These are phyloP conservation scores for Diplodia sapinea DNA, from an alignment of 2,329 filamentous ascomycete species.

Conservation along the genomic window DNA sequence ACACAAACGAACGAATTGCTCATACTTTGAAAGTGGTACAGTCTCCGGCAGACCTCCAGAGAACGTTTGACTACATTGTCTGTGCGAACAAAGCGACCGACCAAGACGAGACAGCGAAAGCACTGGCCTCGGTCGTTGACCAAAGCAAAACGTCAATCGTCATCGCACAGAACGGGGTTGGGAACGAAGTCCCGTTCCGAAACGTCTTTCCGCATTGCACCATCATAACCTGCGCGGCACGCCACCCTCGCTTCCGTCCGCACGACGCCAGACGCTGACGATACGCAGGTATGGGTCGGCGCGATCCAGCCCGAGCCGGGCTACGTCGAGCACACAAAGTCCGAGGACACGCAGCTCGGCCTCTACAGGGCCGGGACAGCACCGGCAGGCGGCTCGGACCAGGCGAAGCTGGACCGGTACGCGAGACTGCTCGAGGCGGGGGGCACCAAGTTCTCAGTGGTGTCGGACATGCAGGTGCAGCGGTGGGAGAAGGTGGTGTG, in stretches of 20 bases:
- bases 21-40: neutral
- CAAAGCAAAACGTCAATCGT: neutral
- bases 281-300: neutral
- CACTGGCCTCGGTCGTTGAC: neutral
- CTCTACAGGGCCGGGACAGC: too few relatives aligned
- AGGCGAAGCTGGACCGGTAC: neutral
- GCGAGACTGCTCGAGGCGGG: neutral
- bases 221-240: neutral
- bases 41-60: neutral
- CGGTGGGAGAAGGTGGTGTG: conserved; percentile 1
- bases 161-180: neutral
- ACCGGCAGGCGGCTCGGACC: neutral
- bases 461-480: neutral
- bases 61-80: neutral
- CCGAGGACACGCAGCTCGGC: neutral
- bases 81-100: conserved; percentile 3
- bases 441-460: neutral
- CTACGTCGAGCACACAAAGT: neutral
- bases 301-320: neutral
- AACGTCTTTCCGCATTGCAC: neutral
- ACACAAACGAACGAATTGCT: neutral
- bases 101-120: neutral
- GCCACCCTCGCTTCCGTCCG: neutral
- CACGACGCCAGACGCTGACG: neutral
- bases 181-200: neutral